These are phyloP conservation scores for Pluteus cervinus DNA, from an alignment of 768 basidiomycete genomes.

Conservation along the genomic window DNA sequence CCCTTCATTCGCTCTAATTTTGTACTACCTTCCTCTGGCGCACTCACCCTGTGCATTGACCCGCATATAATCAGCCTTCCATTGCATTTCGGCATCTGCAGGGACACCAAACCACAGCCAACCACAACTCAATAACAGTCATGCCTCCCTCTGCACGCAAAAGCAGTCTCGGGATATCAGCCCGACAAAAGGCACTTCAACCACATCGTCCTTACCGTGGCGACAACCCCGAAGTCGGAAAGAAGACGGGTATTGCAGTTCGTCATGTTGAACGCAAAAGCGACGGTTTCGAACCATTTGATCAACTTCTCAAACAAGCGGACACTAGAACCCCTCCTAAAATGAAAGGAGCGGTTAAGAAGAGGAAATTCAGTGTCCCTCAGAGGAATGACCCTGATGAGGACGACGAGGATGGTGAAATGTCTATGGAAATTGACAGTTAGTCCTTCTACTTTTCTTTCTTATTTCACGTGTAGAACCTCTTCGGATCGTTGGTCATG, in stretches of 20 bases:
- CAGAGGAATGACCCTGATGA: constrained; percentile 34
- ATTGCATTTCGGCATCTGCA: too few relatives aligned
- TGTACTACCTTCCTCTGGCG: too few relatives aligned
- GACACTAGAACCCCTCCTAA: constrained; percentile 60
- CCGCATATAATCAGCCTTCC: too few relatives aligned
- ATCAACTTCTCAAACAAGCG: constrained; percentile 63
- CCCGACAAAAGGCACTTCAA: constrained; percentile 58
- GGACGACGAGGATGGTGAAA: constrained; percentile 57
- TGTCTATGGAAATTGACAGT: constrained; percentile 78
- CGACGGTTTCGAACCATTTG: constrained; percentile 81
- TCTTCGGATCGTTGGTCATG: not conserved
- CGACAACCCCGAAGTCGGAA: constrained; percentile 71
- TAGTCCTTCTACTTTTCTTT: constrained; percentile 17
- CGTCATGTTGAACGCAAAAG: constrained; percentile 64
- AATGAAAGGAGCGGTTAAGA: constrained; percentile 41
- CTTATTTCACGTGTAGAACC: not conserved
- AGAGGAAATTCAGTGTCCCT: constrained; percentile 31
- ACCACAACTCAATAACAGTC: too few relatives aligned
- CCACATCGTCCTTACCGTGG: constrained; percentile 78
- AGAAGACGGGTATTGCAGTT: constrained; percentile 73
- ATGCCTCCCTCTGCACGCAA: constrained; percentile 43
- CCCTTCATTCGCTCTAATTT: too few relatives aligned
- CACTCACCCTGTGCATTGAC: too few relatives aligned
- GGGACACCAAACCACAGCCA: too few relatives aligned
- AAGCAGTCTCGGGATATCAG: constrained; percentile 37